Base-by-base conservation (phyloP, 352 stramenopile species). In the Phytophthora sansomeana region DNA sequence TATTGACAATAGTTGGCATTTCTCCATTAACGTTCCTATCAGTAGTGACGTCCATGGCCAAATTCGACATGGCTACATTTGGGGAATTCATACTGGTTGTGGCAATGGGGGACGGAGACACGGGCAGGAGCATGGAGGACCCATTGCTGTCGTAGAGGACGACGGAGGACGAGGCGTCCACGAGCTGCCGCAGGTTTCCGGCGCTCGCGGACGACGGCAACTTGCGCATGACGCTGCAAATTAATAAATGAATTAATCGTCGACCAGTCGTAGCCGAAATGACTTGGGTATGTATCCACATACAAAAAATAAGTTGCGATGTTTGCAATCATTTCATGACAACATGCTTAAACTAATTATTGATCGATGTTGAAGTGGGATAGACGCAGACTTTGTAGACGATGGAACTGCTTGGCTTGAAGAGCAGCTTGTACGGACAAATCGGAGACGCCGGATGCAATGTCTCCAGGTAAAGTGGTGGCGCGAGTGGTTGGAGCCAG, bases 371-470 rank as follows among this genome's bases (percentile, higher is more conserved):
- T 44, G 38, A 44, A 44, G 38, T 44, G 38, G 24, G 17, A 58
- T 28, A 63, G 35, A 24, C 43, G 58, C 9, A 60, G 28, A 49
- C 49, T 17, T 29, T 71, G 69, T 0, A 77, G 58, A 6, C 47
- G 58, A n/a, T 55, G 58, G 17, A 77, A 71, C 28, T 74, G 69
- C 6, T 53, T 63, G 19, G 69, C 69, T 9, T 77, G 64, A 4
- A 71, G 29, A 36, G 55, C 63, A 1, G 53, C 63, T 56, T 77
- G 69, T 14, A 77, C 69, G 4, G 63, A 77, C 28, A 77, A 28
- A 29, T 77, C 63, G 8, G 53, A 73, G 6, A 77, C 63, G 5
- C 58, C 63, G 9, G 36, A 35, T 28, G 67, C 58, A 33, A 67
- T 28, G 36, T 65, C 43, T 36, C 58, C 63, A 3, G 56, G 47